These are phyloP conservation scores for Saturnispora halmiae DNA, from an alignment of 805 yeast genomes.

Conservation along the genomic window DNA sequence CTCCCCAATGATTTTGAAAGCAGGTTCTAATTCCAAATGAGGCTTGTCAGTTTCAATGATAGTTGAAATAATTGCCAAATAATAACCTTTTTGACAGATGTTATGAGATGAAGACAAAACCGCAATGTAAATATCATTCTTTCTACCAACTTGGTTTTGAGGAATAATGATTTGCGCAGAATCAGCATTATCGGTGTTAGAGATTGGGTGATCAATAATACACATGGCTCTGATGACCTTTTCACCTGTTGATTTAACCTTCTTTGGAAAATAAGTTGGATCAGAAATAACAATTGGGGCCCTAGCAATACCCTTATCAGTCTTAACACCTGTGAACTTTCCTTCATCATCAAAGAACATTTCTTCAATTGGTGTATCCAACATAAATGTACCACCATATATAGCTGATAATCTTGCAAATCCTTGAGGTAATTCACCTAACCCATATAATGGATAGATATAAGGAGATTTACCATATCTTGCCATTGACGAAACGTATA, in stretches of 20 bases:
- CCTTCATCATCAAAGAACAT: slow-evolving; percentile 64
- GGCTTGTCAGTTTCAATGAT: slow-evolving; percentile 90
- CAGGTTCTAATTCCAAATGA: slow-evolving; percentile 86
- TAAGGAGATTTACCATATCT: slow-evolving; percentile 95
- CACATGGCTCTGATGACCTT: slow-evolving; percentile 81
- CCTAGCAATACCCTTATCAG: slow-evolving; percentile 84
- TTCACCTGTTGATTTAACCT: slow-evolving; percentile 62
- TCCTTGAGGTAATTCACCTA: slow-evolving; percentile 98
- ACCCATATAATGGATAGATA: slow-evolving; percentile 89
- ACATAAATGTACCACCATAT: slow-evolving; percentile 97
- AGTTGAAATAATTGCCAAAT: slow-evolving; percentile 88
- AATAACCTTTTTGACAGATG: slow-evolving; percentile 82
- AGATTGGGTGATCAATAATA: slow-evolving; percentile 80
- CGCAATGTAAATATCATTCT: slow-evolving; percentile 91
- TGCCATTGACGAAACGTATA: slow-evolving; percentile 85
- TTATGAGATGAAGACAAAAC: slow-evolving; percentile 82
- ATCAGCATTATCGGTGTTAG: slow-evolving; percentile 72
- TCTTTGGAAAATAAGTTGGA: slow-evolving; percentile 92
- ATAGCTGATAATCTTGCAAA: slow-evolving; percentile 95
- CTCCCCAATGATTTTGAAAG: slow-evolving; percentile 81
- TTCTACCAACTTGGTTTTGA: slow-evolving; percentile 87
- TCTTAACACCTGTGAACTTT: slow-evolving; percentile 75
- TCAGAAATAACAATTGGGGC: slow-evolving; percentile 95
- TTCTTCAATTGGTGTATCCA: slow-evolving; percentile 92
- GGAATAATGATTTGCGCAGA: slow-evolving; percentile 93